Evolutionary conservation across 2,329 filamentous ascomycete species (phyloP).

Genomic region (Penicillium sp.): DNA sequence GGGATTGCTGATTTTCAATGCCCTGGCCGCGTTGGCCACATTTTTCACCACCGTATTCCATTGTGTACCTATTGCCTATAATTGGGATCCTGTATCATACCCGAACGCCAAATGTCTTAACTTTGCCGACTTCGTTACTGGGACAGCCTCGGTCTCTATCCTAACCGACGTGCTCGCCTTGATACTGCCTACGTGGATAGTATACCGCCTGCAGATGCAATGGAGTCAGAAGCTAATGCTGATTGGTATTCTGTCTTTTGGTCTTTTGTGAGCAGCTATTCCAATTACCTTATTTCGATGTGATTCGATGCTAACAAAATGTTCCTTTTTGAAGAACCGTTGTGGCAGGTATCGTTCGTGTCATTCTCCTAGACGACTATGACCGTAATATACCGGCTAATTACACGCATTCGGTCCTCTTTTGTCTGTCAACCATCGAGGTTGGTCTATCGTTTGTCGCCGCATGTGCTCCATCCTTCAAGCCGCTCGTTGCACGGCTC

Average conservation of each 20-base stretch:
- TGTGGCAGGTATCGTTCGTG: conserved; percentile 7
- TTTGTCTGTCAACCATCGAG: conserved; percentile 13
- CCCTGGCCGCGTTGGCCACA: neutral
- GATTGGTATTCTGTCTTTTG: conserved; percentile 14
- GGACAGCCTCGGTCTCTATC: conserved; percentile 10
- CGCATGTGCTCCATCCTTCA: conserved; percentile 11
- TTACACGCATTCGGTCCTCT: conserved; percentile 7
- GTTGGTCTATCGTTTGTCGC: conserved; percentile 12
- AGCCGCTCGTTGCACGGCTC: conserved; percentile 7
- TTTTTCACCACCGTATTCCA: conserved; percentile 11
- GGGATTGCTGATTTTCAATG: conserved; percentile 8
- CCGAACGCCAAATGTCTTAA: conserved; percentile 9
- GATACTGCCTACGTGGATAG: conserved; percentile 11
- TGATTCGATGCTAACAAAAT: neutral
- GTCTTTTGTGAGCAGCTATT: conserved; percentile 8
- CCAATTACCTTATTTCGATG: no score
- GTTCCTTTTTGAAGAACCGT: conserved; percentile 2
- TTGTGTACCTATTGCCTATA: conserved; percentile 8
- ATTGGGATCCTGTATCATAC: conserved; percentile 6
- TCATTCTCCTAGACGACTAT: conserved; percentile 11
- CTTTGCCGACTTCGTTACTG: conserved; percentile 14
- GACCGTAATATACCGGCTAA: conserved; percentile 9
- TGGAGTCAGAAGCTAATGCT: conserved; percentile 12
- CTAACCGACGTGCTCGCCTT: conserved; percentile 8
- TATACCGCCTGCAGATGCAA: conserved; percentile 12